Conservation (phyloP, 257 asterid species). For the Mentha longifolia region DNA sequence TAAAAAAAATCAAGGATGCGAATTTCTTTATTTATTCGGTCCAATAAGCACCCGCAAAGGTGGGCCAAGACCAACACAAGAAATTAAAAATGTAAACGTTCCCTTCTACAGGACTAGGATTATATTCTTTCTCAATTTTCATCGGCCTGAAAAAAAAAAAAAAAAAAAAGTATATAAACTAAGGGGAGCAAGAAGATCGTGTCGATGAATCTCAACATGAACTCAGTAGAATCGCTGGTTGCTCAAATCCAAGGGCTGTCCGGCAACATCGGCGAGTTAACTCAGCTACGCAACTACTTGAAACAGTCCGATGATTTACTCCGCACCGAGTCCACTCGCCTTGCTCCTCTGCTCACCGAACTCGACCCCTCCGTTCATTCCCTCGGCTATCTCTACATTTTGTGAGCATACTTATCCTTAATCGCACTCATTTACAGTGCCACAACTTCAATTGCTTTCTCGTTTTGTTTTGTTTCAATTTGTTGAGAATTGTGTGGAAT, state of each 20-base stretch:
- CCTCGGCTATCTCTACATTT: constrained; percentile 75
- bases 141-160: too few relatives aligned
- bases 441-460: neutral
- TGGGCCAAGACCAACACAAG: too few relatives aligned
- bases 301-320: constrained; percentile 77
- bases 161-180: too few relatives aligned
- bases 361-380: constrained; percentile 78
- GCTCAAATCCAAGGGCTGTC: constrained; percentile 87
- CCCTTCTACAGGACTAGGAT: too few relatives aligned
- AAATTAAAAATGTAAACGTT: too few relatives aligned
- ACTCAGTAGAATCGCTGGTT: constrained; percentile 68
- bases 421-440: neutral
- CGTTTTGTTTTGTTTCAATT: neutral
- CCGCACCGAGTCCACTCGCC: constrained; percentile 61
- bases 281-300: constrained; percentile 67
- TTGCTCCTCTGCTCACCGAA: constrained; percentile 63
- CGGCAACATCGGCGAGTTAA: constrained; percentile 50
- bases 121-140: too few relatives aligned
- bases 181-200: neutral
- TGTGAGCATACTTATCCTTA: constrained; percentile 44
- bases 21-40: too few relatives aligned
- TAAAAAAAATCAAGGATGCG: too few relatives aligned
- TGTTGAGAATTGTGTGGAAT: constrained; percentile 23
- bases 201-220: constrained; percentile 68
- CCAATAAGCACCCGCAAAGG: too few relatives aligned